These are phyloP conservation scores for Fusarium nurragi DNA, from an alignment of 2,329 filamentous ascomycete genomes.

Conservation along the genomic window DNA sequence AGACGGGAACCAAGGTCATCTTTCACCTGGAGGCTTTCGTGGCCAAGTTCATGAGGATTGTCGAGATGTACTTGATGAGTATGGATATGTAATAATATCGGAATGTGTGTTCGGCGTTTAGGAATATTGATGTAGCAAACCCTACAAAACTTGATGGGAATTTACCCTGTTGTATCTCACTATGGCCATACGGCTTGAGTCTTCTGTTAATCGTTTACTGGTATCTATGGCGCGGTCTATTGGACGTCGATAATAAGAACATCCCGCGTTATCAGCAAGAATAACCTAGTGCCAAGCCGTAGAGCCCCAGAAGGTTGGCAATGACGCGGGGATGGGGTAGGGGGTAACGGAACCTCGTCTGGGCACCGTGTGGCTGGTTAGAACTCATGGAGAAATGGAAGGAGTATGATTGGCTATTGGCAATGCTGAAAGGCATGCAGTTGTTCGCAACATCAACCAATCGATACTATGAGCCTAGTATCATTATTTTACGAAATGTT, in stretches of 20 bases:
- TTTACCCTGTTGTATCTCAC: constrained; percentile 3
- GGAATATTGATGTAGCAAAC: constrained; percentile 28
- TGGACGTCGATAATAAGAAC: neutral
- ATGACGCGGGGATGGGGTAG: constrained; percentile 31
- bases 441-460: neutral
- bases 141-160: constrained; percentile 16
- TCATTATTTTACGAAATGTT: too few species aligned
- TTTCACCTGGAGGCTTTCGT: constrained; percentile 99
- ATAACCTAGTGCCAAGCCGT: neutral
- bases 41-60: constrained; percentile 96
- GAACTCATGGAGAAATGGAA: constrained; percentile 22
- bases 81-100: constrained; percentile 70
- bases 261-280: neutral
- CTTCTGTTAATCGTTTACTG: neutral
- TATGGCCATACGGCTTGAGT: neutral
- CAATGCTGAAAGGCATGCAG: neutral
- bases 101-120: constrained; percentile 39
- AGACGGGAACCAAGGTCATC: constrained; percentile 92
- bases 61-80: constrained; percentile 90
- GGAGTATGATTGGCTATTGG: neutral
- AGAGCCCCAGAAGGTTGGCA: constrained; percentile 18
- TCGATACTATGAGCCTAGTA: too few species aligned
- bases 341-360: constrained; percentile 35
- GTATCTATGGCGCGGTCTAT: neutral
- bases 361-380: constrained; percentile 18